Evolutionary conservation across 2,329 filamentous ascomycete genomes (phyloP), one percentile per base, ranked within the genome.

Genomic region (Penicillium sp.): DNA sequence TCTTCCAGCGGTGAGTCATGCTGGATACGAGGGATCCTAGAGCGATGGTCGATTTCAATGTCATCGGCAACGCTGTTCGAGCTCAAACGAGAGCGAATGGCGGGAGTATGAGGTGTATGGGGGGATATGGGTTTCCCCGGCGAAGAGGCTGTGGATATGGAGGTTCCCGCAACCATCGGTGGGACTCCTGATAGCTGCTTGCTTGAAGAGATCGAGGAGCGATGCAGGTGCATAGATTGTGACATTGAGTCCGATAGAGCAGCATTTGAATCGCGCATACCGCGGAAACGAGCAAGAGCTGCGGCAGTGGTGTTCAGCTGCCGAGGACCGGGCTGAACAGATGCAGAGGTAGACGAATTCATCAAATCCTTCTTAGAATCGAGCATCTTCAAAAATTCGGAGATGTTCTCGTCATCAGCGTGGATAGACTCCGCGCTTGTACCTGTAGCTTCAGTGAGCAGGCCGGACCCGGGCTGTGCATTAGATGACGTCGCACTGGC

Each of bases 181-280:
- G 84, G 83, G 11, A 85, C 81, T 42, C 81, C 84, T 6, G 83
- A 83, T 0, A 91, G 81, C 49, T 90, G 88, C 71, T 91, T 90
- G 56, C 88, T 85, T 2, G 84, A 86, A 0, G 91, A 90, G 55
- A 84, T 89, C 4, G 89, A 91, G 0, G 91, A 94, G 36, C 90
- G 84, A 43, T 96, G 89, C 53, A 97, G 77, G 63, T 95, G 84
- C 65, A 91, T 82, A 0, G 93, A 97, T 0, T 91, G 94, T 27
- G 90, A 91, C 81, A 99, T 91, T 0, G 91, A 96, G 50, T 99
- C 94, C 0, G 91, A 95, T 38, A 99, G 81, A 5, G 85, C 89
- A 52, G 90, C 89, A 67, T 96, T 92, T 0, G 90, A 92, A 57
- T 97, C 93, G 61, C 85, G 84, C 89, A 97, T 93, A 55, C 84